Percentiles rank a stretch among this genome's conserved stretches.
phyloP scores from a whole-genome alignment of 2,329 filamentous ascomycete genomes.

The Aaosphaeria pasadenensis region DNA sequence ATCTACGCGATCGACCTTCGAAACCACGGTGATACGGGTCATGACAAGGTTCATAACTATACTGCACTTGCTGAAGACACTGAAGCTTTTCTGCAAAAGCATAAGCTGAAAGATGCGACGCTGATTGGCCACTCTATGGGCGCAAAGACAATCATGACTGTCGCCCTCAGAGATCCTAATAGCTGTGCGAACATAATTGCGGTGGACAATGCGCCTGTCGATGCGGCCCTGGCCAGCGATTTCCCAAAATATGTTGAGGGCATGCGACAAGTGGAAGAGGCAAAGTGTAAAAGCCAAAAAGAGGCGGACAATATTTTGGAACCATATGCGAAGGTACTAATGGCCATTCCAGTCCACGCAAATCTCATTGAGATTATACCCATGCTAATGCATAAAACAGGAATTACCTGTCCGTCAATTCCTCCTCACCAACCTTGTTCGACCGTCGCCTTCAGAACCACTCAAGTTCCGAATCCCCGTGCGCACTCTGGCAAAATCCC shows the following conservation, averaged over 20 bases:
- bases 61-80: constrained; percentile 78
- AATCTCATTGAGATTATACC: not conserved
- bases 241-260: constrained; percentile 79
- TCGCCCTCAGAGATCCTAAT: constrained; percentile 70
- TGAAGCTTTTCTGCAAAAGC: constrained; percentile 69
- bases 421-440: constrained; percentile 79
- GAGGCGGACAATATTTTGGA: constrained; percentile 79
- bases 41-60: constrained; percentile 75
- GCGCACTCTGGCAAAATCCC: constrained; percentile 61
- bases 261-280: constrained; percentile 77
- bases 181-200: constrained; percentile 70
- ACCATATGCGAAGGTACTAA: constrained; percentile 59
- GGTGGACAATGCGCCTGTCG: constrained; percentile 90
- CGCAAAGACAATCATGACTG: constrained; percentile 86
- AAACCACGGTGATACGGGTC: constrained; percentile 90
- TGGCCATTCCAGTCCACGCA: not conserved
- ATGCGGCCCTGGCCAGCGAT: constrained; percentile 68
- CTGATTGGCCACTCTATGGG: constrained; percentile 97
- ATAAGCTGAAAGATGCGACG: constrained; percentile 67
- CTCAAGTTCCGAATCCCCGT: constrained; percentile 80
- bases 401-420: constrained; percentile 83
- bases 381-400: not conserved
- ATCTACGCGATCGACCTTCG: constrained; percentile 86
- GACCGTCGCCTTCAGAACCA: constrained; percentile 49
- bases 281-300: constrained; percentile 63